phyloP scores from a whole-genome alignment of 2,329 filamentous ascomycete species.

The Blumeria graminis region DNA sequence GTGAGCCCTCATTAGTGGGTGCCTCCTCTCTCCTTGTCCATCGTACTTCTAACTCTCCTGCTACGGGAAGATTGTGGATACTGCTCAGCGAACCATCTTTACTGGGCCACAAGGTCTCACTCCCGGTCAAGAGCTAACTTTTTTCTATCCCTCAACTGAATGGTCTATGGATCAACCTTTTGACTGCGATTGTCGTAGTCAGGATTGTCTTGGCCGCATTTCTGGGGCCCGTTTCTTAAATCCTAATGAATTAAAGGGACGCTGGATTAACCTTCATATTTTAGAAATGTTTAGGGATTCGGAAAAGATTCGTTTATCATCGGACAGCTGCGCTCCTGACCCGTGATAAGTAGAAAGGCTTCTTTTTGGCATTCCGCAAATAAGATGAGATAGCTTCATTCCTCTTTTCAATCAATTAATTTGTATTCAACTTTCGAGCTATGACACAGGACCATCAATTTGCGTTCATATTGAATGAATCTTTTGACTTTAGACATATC shows the following conservation, averaged over 20 bases:
- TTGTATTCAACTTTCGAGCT: no score
- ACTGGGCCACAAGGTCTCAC: constrained; percentile 30
- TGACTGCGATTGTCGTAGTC: constrained; percentile 33
- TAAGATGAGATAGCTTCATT: no score
- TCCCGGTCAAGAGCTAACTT: constrained; percentile 35
- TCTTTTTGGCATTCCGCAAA: no score
- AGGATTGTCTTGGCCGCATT: constrained; percentile 35
- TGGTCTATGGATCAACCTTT: constrained; percentile 54
- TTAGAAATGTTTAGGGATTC: constrained; percentile 24
- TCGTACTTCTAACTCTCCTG: background rate
- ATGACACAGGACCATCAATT: no score
- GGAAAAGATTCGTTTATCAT: no score
- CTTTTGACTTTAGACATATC: no score
- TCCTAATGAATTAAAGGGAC: constrained; percentile 25
- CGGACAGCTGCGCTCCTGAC: no score
- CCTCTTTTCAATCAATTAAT: no score
- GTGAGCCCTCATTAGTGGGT: constrained; percentile 38
- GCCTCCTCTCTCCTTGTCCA: background rate
- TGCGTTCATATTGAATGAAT: no score
- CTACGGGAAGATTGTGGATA: constrained; percentile 31
- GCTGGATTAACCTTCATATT: constrained; percentile 39
- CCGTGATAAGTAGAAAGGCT: no score
- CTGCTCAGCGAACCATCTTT: constrained; percentile 28
- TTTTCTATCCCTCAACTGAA: constrained; percentile 56
- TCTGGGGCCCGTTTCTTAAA: constrained; percentile 37